Percentiles rank a stretch among this genome's conserved stretches.
Conservation (phyloP, 2,329 filamentous ascomycete species). For the Aureobasidium sp. region DNA sequence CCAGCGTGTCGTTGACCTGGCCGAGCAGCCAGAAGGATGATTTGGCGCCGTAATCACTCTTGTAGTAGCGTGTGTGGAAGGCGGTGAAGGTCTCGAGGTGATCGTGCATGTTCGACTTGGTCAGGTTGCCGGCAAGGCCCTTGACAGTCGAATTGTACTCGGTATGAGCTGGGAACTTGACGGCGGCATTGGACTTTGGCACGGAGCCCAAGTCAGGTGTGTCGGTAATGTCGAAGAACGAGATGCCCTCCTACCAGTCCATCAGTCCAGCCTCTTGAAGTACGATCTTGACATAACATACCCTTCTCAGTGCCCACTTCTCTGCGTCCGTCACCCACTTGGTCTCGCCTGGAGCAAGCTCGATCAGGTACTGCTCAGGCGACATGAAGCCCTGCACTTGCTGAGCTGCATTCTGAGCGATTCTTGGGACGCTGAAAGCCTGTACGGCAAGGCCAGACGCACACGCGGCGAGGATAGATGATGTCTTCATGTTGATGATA, state of each 20-base stretch:
- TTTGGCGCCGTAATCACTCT: conserved; percentile 68
- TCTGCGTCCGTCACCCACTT: conserved; percentile 88
- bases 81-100: conserved; percentile 72
- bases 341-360: conserved; percentile 75
- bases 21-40: conserved; percentile 82
- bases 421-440: conserved; percentile 17
- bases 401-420: conserved; percentile 16
- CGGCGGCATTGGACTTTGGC: conserved; percentile 26
- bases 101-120: conserved; percentile 66
- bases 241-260: conserved; percentile 57
- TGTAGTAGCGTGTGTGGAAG: conserved; percentile 79
- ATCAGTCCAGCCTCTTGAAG: neutral
- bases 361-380: conserved; percentile 63
- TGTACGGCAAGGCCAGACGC: conserved; percentile 16
- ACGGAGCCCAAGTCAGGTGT: conserved; percentile 55
- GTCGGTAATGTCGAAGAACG: conserved; percentile 93
- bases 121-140: conserved; percentile 60
- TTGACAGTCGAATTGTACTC: conserved; percentile 58
- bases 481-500: conserved; percentile 13
- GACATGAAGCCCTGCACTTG: conserved; percentile 23
- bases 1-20: conserved; percentile 66
- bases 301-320: conserved; percentile 84
- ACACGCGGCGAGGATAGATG: conserved; percentile 14
- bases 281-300: conserved; percentile 38
- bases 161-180: conserved; percentile 62